phyloP scores from a whole-genome alignment of 2,329 filamentous ascomycete species.

The Rhexocercosporidium sp. region DNA sequence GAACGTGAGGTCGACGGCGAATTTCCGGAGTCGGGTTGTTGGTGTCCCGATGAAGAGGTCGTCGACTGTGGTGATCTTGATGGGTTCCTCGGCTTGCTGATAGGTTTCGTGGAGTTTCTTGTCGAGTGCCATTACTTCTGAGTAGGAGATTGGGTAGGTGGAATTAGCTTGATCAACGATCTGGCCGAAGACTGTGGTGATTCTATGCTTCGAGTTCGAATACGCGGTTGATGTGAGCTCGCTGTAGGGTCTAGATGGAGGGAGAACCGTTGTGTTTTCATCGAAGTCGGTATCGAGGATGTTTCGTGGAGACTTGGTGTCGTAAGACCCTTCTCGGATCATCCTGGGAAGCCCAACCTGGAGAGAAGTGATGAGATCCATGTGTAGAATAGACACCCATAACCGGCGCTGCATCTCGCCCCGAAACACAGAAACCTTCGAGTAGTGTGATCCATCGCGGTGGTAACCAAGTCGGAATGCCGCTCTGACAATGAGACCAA shows the following conservation, averaged over 20 bases:
- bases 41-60: conserved; percentile 54
- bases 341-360: conserved; percentile 72
- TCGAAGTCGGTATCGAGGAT: conserved; percentile 69
- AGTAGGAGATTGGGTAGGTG: conserved; percentile 52
- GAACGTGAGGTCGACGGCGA: conserved; percentile 38
- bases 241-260: conserved; percentile 56
- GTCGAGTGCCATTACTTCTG: conserved; percentile 57
- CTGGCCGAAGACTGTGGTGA: conserved; percentile 55
- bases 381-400: conserved; percentile 59
- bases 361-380: conserved; percentile 69
- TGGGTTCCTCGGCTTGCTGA: conserved; percentile 50
- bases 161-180: conserved; percentile 58
- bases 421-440: conserved; percentile 55
- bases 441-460: conserved; percentile 56
- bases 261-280: conserved; percentile 58
- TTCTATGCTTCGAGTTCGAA: conserved; percentile 54
- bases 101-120: conserved; percentile 51
- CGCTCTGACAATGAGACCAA: conserved; percentile 55
- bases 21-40: conserved; percentile 54
- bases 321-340: conserved; percentile 66
- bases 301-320: conserved; percentile 65
- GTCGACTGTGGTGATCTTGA: conserved; percentile 53
- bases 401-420: conserved; percentile 67
- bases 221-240: conserved; percentile 64
- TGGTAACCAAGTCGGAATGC: conserved; percentile 64